phyloP scores from a whole-genome alignment of 2,329 filamentous ascomycete species.

The Trichoderma sp. region DNA sequence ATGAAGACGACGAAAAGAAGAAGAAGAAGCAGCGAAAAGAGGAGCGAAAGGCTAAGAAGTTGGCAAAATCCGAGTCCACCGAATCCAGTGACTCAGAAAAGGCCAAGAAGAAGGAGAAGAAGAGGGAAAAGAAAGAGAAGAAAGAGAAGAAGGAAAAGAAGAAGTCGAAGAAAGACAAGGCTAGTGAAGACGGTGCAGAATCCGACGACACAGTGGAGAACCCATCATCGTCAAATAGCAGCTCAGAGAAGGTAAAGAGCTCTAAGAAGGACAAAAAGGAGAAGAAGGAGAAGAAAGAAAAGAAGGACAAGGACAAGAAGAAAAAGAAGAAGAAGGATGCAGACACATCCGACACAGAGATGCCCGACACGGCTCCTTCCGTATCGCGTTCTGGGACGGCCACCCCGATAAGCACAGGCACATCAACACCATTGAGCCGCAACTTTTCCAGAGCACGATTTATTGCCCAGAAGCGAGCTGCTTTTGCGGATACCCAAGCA shows the following conservation, averaged over 20 bases:
- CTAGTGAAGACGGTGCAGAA: background rate
- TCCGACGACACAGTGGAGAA: conserved; percentile 15
- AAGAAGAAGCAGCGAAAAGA: conserved; percentile 47
- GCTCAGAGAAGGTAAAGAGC: conserved; percentile 29
- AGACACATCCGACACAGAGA: conserved; percentile 29
- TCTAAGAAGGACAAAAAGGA: conserved; percentile 44
- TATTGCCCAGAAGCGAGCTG: conserved; percentile 85
- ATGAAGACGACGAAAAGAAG: conserved; percentile 36
- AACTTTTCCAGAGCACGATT: conserved; percentile 77
- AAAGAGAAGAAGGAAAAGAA: conserved; percentile 39
- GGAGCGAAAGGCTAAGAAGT: conserved; percentile 42
- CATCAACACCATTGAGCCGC: conserved; percentile 57
- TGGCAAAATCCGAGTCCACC: conserved; percentile 31
- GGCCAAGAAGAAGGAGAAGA: conserved; percentile 33
- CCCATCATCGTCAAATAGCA: conserved; percentile 29
- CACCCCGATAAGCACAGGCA: conserved; percentile 45
- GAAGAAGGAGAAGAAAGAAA: conserved; percentile 46
- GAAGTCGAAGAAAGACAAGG: conserved; percentile 31
- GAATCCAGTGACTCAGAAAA: conserved; percentile 30
- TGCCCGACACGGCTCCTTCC: conserved; percentile 25
- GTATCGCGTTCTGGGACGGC: conserved; percentile 37
- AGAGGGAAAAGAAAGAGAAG: conserved; percentile 40
- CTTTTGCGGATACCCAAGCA: conserved; percentile 76
- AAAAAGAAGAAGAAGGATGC: conserved; percentile 52
- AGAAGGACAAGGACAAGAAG: conserved; percentile 46